A percentile compares a stretch with the other conserved stretches of the same genome.
Evolutionary conservation across 495 filamentous ascomycete species (phyloP).

Genomic region (Podospora conica): DNA sequence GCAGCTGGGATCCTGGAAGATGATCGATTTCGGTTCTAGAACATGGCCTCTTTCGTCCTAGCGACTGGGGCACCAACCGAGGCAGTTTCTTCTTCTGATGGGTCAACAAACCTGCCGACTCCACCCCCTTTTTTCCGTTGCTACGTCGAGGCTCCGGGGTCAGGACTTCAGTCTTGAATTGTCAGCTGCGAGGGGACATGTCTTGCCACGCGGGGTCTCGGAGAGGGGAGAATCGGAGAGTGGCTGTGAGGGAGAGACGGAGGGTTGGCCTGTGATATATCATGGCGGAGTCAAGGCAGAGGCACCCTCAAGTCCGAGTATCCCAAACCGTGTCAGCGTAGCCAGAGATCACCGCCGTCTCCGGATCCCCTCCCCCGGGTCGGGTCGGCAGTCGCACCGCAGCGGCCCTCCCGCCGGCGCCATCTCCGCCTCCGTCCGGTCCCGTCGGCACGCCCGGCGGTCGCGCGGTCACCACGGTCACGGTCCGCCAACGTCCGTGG

Average conservation of each 20-base stretch:
- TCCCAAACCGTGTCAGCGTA: background rate
- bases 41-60: conserved; percentile 17
- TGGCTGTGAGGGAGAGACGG: background rate
- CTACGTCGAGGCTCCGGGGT: background rate
- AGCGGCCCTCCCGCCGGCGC: background rate
- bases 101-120: background rate
- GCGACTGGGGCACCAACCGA: background rate
- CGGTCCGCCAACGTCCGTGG: background rate
- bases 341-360: background rate
- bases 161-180: background rate
- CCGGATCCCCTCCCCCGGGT: background rate
- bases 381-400: background rate
- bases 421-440: background rate
- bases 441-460: background rate
- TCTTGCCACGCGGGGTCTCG: background rate
- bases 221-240: background rate
- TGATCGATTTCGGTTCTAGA: conserved; percentile 15
- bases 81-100: background rate
- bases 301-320: background rate
- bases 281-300: too few relatives aligned
- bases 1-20: background rate
- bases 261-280: background rate
- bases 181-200: background rate
- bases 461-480: background rate
- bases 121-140: background rate